Conservation (phyloP, 2,329 filamentous ascomycete species). For the Xylaria hypoxylon region DNA sequence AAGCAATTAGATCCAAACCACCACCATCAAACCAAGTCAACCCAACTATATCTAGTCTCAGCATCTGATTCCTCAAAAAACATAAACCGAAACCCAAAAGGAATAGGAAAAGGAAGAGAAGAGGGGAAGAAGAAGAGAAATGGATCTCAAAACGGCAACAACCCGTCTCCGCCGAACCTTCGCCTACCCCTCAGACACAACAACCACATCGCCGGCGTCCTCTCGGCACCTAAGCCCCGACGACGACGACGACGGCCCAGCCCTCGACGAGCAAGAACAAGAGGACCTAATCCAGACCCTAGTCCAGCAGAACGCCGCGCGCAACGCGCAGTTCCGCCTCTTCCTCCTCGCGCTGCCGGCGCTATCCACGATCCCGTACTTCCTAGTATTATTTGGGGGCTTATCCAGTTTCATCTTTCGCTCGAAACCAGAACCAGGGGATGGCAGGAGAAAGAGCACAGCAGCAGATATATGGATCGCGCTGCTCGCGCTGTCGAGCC, state of each 20-base stretch:
- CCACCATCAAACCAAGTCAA: background rate
- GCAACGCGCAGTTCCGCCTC: constrained; percentile 68
- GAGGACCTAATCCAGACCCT: constrained; percentile 71
- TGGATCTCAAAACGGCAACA: constrained; percentile 50
- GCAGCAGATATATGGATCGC: constrained; percentile 56
- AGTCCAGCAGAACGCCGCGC: constrained; percentile 64
- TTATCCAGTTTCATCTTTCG: no score
- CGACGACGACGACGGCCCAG: constrained; percentile 50
- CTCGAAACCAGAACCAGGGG: no score
- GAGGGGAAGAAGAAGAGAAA: constrained; percentile 12
- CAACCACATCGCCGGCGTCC: constrained; percentile 56
- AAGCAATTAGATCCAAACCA: no score
- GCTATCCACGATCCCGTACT: constrained; percentile 66
- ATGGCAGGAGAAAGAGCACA: background rate
- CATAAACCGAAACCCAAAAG: no score
- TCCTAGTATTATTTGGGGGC: constrained; percentile 58
- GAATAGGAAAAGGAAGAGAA: background rate
- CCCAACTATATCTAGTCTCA: background rate
- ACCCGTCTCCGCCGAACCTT: constrained; percentile 81
- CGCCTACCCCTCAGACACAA: constrained; percentile 72
- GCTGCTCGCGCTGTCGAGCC: constrained; percentile 71
- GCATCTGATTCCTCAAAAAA: background rate
- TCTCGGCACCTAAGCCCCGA: constrained; percentile 47
- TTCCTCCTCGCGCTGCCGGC: constrained; percentile 71
- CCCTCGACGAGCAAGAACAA: constrained; percentile 67